These are phyloP conservation scores for Chlamydomonas applanata DNA, from an alignment of 139 green algal genomes.

Conservation along the genomic window DNA sequence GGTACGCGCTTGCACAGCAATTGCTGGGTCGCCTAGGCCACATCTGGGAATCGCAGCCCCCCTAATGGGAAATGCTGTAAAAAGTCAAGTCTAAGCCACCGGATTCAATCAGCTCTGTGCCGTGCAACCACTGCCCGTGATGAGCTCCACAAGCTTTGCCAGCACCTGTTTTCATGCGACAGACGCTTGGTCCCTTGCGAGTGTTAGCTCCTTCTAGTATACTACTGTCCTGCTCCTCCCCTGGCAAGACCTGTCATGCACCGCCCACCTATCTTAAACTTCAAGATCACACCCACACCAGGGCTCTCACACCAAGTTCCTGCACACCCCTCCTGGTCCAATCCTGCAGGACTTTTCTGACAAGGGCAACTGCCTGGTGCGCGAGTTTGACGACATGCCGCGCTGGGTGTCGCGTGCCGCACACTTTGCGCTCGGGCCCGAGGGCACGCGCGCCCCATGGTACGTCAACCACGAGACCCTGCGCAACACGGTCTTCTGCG, in stretches of 20 bases:
- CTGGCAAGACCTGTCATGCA: too few species aligned
- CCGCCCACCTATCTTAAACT: too few species aligned
- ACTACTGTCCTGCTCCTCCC: too few species aligned
- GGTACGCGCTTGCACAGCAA: background rate
- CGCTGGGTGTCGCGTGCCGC: constrained; percentile 21
- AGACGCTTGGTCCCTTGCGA: background rate
- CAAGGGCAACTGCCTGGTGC: constrained; percentile 31
- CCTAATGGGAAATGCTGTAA: too few species aligned
- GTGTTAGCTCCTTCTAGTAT: too few species aligned
- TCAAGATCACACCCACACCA: too few species aligned
- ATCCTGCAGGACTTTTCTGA: constrained; percentile 16
- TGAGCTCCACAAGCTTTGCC: background rate
- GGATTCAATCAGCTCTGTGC: background rate
- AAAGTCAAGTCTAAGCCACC: too few species aligned
- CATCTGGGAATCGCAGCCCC: too few species aligned
- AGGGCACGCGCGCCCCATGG: constrained; percentile 15
- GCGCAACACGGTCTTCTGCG: constrained; percentile 1
- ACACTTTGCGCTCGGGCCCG: constrained; percentile 13
- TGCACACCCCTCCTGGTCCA: too few species aligned
- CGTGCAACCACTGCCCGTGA: background rate
- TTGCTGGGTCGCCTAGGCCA: too few species aligned
- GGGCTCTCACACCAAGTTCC: too few species aligned
- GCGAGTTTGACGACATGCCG: constrained; percentile 31
- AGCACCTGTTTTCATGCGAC: background rate
- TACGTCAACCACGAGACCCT: constrained; percentile 23